A percentile compares a stretch with the other conserved stretches of the same genome.
Evolutionary conservation across 148 eudicot genomes (phyloP).

Genomic region (Rhododendron griersonianum): DNA sequence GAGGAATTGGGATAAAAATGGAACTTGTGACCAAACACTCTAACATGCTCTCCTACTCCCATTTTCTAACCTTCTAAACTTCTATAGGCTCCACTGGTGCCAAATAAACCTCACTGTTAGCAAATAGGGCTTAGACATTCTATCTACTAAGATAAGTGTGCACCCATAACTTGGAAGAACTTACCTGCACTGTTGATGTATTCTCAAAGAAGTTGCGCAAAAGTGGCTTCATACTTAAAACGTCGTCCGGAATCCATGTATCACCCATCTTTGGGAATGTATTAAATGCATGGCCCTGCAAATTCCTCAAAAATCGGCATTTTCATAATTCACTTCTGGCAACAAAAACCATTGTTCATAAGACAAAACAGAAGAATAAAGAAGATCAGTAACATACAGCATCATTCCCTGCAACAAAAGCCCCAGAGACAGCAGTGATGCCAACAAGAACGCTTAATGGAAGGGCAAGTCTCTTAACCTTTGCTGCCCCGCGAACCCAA

Average conservation of each 20-base stretch:
- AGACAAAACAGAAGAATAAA: not conserved
- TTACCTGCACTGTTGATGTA: constrained; percentile 93
- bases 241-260: constrained; percentile 90
- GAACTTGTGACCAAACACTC: not conserved
- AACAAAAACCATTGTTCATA: not conserved
- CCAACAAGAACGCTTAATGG: constrained; percentile 91
- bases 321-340: not conserved
- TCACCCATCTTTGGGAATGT: constrained; percentile 99
- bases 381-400: constrained; percentile 52
- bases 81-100: not conserved
- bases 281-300: constrained; percentile 89
- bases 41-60: not conserved
- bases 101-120: not conserved
- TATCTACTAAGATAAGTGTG: not conserved
- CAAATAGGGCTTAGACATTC: not conserved
- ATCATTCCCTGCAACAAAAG: constrained; percentile 99
- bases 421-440: constrained; percentile 87
- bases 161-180: not conserved
- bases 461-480: constrained; percentile 76
- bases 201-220: constrained; percentile 92
- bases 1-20: not conserved
- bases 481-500: constrained; percentile 92
- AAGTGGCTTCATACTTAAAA: constrained; percentile 80
- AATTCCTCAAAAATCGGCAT: constrained; percentile 6
- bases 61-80: not conserved